A percentile compares a stretch with the other conserved stretches of the same genome.
These are phyloP conservation scores for Boletellus sp. DNA, from an alignment of 1,284 basidiomycete species.

Conservation along the genomic window DNA sequence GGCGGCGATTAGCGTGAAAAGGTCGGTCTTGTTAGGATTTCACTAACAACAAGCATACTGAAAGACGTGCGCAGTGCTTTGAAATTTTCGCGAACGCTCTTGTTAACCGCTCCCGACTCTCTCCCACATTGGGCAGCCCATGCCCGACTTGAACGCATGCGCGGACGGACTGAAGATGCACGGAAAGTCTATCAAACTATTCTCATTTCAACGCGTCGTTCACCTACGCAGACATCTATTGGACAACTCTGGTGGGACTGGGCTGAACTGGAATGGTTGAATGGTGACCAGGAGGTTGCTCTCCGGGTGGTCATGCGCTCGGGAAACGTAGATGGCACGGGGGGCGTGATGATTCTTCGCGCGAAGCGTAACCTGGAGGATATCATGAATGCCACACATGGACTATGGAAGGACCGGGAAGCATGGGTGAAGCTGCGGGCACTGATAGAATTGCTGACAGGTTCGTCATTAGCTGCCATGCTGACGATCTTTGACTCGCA, in stretches of 20 bases:
- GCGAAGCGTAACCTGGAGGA: slow-evolving; percentile 59
- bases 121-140: slow-evolving; percentile 77
- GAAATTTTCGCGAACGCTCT: slow-evolving; percentile 69
- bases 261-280: slow-evolving; percentile 88
- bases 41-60: slow-evolving; percentile 6
- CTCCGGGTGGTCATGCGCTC: slow-evolving; percentile 53
- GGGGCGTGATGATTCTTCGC: slow-evolving; percentile 52
- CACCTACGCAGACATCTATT: slow-evolving; percentile 34
- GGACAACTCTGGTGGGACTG: slow-evolving; percentile 79
- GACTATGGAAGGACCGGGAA: slow-evolving; percentile 52
- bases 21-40: slow-evolving; percentile 38
- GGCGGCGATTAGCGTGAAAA: slow-evolving; percentile 55
- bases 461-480: slow-evolving; percentile 39
- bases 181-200: slow-evolving; percentile 81
- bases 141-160: slow-evolving; percentile 74
- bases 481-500: slow-evolving; percentile 49
- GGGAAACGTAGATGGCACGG: slow-evolving; percentile 47
- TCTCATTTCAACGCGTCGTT: slow-evolving; percentile 43
- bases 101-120: slow-evolving; percentile 64
- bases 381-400: slow-evolving; percentile 31
- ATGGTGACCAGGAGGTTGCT: slow-evolving; percentile 47
- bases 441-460: slow-evolving; percentile 60
- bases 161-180: slow-evolving; percentile 69
- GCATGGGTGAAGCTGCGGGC: slow-evolving; percentile 62
- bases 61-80: slow-evolving; percentile 49